phyloP scores from a whole-genome alignment of 2,329 filamentous ascomycete genomes.

The Boeremia lycopersici region DNA sequence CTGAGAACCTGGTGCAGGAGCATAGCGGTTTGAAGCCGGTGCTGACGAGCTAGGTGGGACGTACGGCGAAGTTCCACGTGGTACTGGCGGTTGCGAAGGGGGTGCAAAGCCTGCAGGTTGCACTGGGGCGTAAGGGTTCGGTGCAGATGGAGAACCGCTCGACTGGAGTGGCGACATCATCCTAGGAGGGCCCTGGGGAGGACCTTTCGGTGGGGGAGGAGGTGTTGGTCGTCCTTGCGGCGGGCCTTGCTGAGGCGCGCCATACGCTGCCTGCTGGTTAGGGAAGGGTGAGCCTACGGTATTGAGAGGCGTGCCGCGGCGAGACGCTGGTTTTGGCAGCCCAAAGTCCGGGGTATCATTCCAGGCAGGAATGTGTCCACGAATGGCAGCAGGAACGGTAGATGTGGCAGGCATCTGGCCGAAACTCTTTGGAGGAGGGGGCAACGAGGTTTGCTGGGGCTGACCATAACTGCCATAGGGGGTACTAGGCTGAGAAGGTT shows the following conservation, averaged over 20 bases:
- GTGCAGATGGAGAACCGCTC: conserved; percentile 53
- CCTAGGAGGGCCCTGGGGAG: conserved; percentile 50
- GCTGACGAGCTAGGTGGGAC: conserved; percentile 78
- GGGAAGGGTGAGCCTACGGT: conserved; percentile 78
- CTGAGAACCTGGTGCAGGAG: conserved; percentile 66
- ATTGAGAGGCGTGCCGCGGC: conserved; percentile 75
- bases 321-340: conserved; percentile 69
- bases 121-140: conserved; percentile 65
- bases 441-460: conserved; percentile 52
- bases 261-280: conserved; percentile 58
- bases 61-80: conserved; percentile 83
- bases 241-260: conserved; percentile 57
- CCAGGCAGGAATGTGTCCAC: conserved; percentile 80
- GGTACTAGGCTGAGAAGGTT: conserved; percentile 43
- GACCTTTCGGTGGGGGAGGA: conserved; percentile 82
- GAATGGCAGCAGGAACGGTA: conserved; percentile 68
- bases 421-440: conserved; percentile 68
- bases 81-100: conserved; percentile 63
- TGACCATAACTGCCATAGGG: conserved; percentile 55
- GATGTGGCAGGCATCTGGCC: conserved; percentile 66
- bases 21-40: conserved; percentile 63
- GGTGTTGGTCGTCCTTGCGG: conserved; percentile 68
- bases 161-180: conserved; percentile 71
- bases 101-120: conserved; percentile 54
- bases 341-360: conserved; percentile 89